Evolutionary conservation across 176 grass and related monocot species (phyloP), one percentile per base, ranked within the genome.

Genomic region (Rhynchospora tenuis): DNA sequence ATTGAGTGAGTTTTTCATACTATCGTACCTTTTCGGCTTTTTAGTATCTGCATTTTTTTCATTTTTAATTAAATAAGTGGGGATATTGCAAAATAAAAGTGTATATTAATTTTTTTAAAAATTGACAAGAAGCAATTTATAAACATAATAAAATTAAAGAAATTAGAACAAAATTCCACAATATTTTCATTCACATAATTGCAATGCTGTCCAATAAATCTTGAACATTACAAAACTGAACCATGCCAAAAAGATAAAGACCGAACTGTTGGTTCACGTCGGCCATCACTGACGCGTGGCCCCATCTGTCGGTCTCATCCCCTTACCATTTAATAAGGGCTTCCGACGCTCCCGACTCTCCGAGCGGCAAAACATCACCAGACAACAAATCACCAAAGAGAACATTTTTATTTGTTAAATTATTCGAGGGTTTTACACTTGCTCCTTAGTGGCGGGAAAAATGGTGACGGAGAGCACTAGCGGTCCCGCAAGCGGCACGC

Each of bases 401-500:
- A 44, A 20, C 6, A 28, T 12, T 27, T 11, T 9, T 38, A 38
- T 38, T 38, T 38, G 5, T 38, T 13, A 10, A 67, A 67, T 27
- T 38, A 42, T 38, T 17, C 12, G 33, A 43, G 47, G 23, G 72
- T 75, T 75, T 28, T 16, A 26, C 22, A 52, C 61, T 64, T 22
- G 3, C 24, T 28, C 4, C 38, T 27, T 51, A 51, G 33, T 46
- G 80, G 45, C 58, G 59, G 28, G 38, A 82, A 45, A 29, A 67
- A 82, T 67, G 80, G 80, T 82, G 59, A 20, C 80, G 6, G 80
- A 82, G 45, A 82, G 44, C 80, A 48, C 80, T 16, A 64, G 80
- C 80, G 59, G 80, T 22, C 59, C 62, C 33, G 80, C 80, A 20
- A 82, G 80, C 43, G 80, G 80, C 7, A 82, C 80, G 4, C 80